phyloP scores from a whole-genome alignment of 345 rosid genomes.

The Toxicodendron radicans region DNA sequence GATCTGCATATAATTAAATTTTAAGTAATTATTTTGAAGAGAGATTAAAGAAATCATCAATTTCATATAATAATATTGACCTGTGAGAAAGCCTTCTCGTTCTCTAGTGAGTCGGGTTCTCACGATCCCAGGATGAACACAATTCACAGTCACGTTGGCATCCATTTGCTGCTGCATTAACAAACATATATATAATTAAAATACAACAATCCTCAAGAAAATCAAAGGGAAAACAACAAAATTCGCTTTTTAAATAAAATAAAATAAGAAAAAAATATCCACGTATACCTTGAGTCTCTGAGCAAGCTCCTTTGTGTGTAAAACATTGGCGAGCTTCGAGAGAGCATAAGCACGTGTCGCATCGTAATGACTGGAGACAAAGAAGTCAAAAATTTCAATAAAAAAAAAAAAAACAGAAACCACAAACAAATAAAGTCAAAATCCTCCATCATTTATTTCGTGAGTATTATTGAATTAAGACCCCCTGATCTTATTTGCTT shows the following conservation, averaged over 20 bases:
- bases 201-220: not conserved
- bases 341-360: conserved; percentile 99
- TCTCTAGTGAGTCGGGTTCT: conserved; percentile 90
- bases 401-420: not conserved
- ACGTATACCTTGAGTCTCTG: conserved; percentile 60
- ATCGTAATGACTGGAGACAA: conserved; percentile 59
- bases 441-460: not conserved
- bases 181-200: not conserved
- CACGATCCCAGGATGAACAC: conserved; percentile 95
- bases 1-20: conserved; percentile 48
- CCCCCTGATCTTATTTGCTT: not conserved
- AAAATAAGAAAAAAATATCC: not conserved
- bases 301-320: conserved; percentile 95
- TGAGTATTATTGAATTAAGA: too few relatives aligned
- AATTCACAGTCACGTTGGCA: conserved; percentile 82
- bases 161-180: conserved; percentile 58
- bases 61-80: conserved; percentile 24
- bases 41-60: too few relatives aligned
- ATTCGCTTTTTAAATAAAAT: conserved; percentile 20
- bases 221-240: conserved; percentile 36
- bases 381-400: conserved; percentile 5
- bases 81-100: conserved; percentile 84
- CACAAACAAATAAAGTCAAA: conserved; percentile 30
- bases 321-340: conserved; percentile 96
- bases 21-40: not conserved